These are phyloP conservation scores for Balamuthia mandrillaris DNA, from an alignment of 208 protist species.

Conservation along the genomic window DNA sequence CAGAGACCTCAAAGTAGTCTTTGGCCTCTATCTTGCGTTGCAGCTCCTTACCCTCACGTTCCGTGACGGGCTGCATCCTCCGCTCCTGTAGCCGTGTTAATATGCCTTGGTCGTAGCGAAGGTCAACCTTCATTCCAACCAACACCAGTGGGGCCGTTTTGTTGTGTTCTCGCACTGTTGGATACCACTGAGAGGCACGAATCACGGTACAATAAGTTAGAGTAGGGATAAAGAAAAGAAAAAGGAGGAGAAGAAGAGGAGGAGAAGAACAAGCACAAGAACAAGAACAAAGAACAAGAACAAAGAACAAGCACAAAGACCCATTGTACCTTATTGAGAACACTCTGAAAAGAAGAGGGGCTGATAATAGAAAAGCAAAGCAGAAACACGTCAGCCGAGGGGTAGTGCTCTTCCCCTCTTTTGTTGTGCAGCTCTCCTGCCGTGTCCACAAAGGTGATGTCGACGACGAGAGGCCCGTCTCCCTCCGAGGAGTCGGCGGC, in stretches of 20 bases:
- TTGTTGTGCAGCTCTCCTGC: slow-evolving; percentile 30
- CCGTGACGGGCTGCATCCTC: slow-evolving; percentile 22
- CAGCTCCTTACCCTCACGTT: slow-evolving; percentile 19
- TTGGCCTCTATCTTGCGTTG: slow-evolving; percentile 24
- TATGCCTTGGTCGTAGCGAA: not conserved
- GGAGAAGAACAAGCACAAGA: no score
- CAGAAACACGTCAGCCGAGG: slow-evolving; percentile 26
- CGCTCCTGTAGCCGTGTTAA: slow-evolving; percentile 1
- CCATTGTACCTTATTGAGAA: not conserved
- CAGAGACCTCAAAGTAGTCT: slow-evolving; percentile 34
- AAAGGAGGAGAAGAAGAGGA: no score
- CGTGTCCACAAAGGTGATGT: slow-evolving; percentile 18
- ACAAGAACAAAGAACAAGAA: no score
- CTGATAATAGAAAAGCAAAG: slow-evolving; percentile 38
- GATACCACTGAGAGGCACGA: not conserved
- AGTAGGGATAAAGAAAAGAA: no score
- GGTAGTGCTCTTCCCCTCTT: slow-evolving; percentile 2
- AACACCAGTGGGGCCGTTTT: slow-evolving; percentile 7
- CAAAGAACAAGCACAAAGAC: no score
- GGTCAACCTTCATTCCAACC: slow-evolving; percentile 33
- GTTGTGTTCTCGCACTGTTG: slow-evolving; percentile 16
- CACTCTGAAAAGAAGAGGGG: slow-evolving; percentile 12
- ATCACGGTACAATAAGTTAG: not conserved
- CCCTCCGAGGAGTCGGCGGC: not conserved
- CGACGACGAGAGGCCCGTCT: no score